Evolutionary conservation across 2,329 filamentous ascomycete species (phyloP).

Genomic region (Phaeosphaeriaceae sp.): DNA sequence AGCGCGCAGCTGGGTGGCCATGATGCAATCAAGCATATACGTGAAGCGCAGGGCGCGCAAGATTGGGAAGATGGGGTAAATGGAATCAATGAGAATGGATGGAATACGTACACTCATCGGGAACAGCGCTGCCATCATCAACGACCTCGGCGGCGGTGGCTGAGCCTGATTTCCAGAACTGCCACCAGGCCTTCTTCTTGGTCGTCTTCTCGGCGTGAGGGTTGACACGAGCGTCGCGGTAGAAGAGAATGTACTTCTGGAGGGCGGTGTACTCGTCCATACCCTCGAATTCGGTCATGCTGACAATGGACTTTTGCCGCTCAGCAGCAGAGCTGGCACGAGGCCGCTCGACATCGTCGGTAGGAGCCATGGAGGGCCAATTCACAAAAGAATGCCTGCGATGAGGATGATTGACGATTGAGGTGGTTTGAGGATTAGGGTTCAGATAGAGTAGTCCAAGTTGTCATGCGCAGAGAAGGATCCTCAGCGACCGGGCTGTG

Average conservation of each 20-base stretch:
- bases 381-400: constrained; percentile 26
- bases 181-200: constrained; percentile 63
- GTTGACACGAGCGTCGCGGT: constrained; percentile 64
- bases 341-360: constrained; percentile 45
- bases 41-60: background rate
- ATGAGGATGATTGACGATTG: constrained; percentile 14
- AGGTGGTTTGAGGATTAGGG: constrained; percentile 18
- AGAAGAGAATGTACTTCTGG: constrained; percentile 71
- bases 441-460: background rate
- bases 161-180: constrained; percentile 59
- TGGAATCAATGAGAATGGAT: no score
- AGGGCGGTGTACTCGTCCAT: constrained; percentile 70
- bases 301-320: constrained; percentile 45
- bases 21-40: background rate
- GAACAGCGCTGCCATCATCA: constrained; percentile 54
- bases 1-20: constrained; percentile 1
- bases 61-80: no score
- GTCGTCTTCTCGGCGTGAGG: constrained; percentile 52
- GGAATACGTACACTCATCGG: constrained; percentile 58
- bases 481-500: constrained; percentile 28
- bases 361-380: constrained; percentile 28
- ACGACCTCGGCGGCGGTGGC: constrained; percentile 33
- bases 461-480: constrained; percentile 36
- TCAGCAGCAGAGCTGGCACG: constrained; percentile 36
- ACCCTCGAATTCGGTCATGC: constrained; percentile 50